Conservation (phyloP, 2,329 filamentous ascomycete genomes). For the Diaporthe nobilis region DNA sequence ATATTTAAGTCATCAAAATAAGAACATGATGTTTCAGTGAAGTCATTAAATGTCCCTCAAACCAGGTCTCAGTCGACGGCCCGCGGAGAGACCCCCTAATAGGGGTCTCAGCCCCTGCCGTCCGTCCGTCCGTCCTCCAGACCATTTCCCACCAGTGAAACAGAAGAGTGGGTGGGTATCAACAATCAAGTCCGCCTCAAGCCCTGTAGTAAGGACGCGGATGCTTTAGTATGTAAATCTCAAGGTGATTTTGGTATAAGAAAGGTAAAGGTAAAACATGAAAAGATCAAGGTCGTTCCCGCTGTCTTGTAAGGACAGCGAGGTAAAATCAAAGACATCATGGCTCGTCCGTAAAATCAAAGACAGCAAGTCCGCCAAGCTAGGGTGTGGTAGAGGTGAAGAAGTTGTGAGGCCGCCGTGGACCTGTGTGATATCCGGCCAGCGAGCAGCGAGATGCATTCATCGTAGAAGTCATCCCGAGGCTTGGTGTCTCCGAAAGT, state of each 20-base stretch:
- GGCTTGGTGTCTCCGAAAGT: background rate
- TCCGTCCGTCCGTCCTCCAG: background rate
- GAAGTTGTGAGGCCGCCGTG: slow-evolving; percentile 3
- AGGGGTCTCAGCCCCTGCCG: slow-evolving; percentile 23
- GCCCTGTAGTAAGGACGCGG: slow-evolving; percentile 17
- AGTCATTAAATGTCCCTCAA: slow-evolving; percentile 30
- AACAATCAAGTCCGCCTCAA: slow-evolving; percentile 25
- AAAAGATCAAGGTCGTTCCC: background rate
- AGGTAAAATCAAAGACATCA: slow-evolving; percentile 25
- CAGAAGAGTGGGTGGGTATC: slow-evolving; percentile 33
- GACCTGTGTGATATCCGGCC: background rate
- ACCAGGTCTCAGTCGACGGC: slow-evolving; percentile 32
- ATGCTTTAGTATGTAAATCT: slow-evolving; percentile 15
- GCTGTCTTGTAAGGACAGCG: slow-evolving; percentile 1
- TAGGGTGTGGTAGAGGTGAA: slow-evolving; percentile 11
- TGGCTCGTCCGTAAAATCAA: slow-evolving; percentile 24
- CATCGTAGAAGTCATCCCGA: background rate
- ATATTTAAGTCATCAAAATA: slow-evolving; percentile 29
- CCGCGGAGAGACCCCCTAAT: slow-evolving; percentile 10
- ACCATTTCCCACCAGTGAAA: slow-evolving; percentile 34
- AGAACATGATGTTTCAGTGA: slow-evolving; percentile 20
- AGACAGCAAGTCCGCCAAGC: slow-evolving; percentile 31
- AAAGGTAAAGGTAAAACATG: slow-evolving; percentile 9
- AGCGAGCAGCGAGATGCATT: background rate
- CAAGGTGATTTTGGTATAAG: slow-evolving; percentile 13